Evolutionary conservation across 2,329 filamentous ascomycete genomes (phyloP).

Genomic region (Aspergillus vadensis): DNA sequence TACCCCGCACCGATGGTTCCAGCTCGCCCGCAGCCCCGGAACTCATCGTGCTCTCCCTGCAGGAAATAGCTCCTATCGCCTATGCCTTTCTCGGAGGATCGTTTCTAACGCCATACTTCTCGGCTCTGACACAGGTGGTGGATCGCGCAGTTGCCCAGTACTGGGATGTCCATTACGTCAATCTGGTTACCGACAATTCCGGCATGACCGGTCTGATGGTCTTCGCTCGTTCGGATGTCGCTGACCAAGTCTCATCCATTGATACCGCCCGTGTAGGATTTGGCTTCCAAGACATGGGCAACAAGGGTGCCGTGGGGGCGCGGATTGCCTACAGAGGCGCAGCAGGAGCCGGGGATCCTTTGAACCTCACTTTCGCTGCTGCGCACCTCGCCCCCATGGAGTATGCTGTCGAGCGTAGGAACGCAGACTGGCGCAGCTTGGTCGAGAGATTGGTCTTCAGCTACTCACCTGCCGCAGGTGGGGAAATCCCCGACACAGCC

Average conservation of each 20-base stretch:
- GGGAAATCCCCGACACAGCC: slow-evolving; percentile 39
- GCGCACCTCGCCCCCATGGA: slow-evolving; percentile 91
- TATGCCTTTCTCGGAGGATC: slow-evolving; percentile 84
- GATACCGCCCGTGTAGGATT: slow-evolving; percentile 82
- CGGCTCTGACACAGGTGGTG: slow-evolving; percentile 70
- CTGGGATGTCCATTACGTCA: slow-evolving; percentile 61
- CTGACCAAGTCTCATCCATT: slow-evolving; percentile 63
- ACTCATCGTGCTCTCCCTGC: slow-evolving; percentile 69
- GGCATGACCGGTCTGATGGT: slow-evolving; percentile 91
- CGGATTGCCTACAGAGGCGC: slow-evolving; percentile 62
- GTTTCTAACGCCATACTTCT: slow-evolving; percentile 74
- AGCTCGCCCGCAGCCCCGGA: slow-evolving; percentile 62
- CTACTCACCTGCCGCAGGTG: slow-evolving; percentile 31
- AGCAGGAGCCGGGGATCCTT: slow-evolving; percentile 45
- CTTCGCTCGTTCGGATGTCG: slow-evolving; percentile 67
- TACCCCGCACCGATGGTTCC: slow-evolving; percentile 52
- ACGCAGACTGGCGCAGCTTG: slow-evolving; percentile 85
- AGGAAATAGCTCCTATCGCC: slow-evolving; percentile 85
- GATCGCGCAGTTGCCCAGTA: slow-evolving; percentile 63
- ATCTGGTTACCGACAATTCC: slow-evolving; percentile 71
- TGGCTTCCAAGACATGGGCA: slow-evolving; percentile 84
- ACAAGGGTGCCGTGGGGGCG: slow-evolving; percentile 88
- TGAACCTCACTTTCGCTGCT: slow-evolving; percentile 80
- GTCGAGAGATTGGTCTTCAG: slow-evolving; percentile 76
- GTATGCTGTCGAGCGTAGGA: slow-evolving; percentile 70